Conservation (phyloP, 2,329 filamentous ascomycete species). For the Malbranchea cinnamomea region DNA sequence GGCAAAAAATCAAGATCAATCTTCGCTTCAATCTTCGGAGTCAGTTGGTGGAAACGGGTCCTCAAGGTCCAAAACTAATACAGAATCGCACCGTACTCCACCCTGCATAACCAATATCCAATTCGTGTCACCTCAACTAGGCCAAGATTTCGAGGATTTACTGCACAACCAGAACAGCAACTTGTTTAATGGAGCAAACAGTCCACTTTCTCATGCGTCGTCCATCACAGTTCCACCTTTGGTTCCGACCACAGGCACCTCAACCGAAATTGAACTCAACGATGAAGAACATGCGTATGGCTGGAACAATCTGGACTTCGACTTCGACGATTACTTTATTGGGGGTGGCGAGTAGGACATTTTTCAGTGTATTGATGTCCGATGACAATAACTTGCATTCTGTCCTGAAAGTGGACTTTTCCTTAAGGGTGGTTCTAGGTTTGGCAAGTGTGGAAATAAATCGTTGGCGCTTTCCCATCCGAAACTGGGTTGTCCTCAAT, state of each 20-base stretch:
- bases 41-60: neutral
- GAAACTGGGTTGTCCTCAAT: no score
- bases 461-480: no score
- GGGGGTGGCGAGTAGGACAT: neutral
- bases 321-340: constrained; percentile 8
- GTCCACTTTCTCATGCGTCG: constrained; percentile 1
- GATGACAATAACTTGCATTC: no score
- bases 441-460: no score
- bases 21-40: neutral
- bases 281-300: neutral
- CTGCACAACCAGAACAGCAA: constrained; percentile 4
- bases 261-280: neutral
- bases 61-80: no score
- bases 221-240: neutral
- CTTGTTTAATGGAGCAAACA: constrained; percentile 6
- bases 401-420: no score
- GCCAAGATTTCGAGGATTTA: constrained; percentile 2
- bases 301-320: constrained; percentile 7
- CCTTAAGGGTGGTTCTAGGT: no score
- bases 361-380: neutral
- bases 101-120: neutral
- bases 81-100: neutral
- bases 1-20: no score
- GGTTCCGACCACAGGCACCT: neutral
- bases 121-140: neutral